Evolutionary conservation across 2,329 filamentous ascomycete species (phyloP), one percentile per base, ranked within the genome.

Genomic region (Sporothrix globosa): DNA sequence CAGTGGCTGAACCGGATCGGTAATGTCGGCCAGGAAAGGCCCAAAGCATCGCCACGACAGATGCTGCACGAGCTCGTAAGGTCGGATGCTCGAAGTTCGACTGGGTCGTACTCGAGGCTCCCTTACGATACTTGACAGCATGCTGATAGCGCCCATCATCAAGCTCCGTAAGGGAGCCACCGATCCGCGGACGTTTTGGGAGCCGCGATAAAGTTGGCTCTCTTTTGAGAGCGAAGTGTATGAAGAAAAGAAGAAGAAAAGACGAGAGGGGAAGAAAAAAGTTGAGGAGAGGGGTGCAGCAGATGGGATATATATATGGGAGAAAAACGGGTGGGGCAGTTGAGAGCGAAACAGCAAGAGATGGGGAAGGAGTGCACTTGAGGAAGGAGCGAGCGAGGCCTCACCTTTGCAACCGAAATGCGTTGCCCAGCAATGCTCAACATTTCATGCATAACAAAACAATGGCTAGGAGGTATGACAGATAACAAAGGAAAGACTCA

Each of bases 361-460:
- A 24, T 13, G 30, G 41, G n/a, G 34, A 41, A 13, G 9, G 11
- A 24, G 2, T 60, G 11, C 19, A 44, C 4, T 44, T 13, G 56
- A 61, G 56, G 56, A 61, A 61, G 56, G 56, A 61, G 56, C 56
- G 56, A 61, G 56, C 34, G 34, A 61, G 56, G 34, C 17, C 56
- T 61, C n/a, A 5, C 7, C 14, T 61, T 17, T n/a, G 19, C 19
- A 41, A 21, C 24, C 10, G 11, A 34, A 44, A 11, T 44, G 34
- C 19, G 39, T n/a, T 24, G 56, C 34, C 34, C n/a, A 24, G n/a
- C 19, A 61, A 14, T 19, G 30, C 21, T 3, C 2, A 41, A 13
- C 17, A 10, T 9, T 19, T 60, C 3, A 34, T 19, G 21, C 19
- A 4, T 19, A 21, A 41, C 2, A 10, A 34, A 19, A 60, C 34